Base-by-base conservation (phyloP, 208 protist genomes). In the Vickermania spadyakhi region DNA sequence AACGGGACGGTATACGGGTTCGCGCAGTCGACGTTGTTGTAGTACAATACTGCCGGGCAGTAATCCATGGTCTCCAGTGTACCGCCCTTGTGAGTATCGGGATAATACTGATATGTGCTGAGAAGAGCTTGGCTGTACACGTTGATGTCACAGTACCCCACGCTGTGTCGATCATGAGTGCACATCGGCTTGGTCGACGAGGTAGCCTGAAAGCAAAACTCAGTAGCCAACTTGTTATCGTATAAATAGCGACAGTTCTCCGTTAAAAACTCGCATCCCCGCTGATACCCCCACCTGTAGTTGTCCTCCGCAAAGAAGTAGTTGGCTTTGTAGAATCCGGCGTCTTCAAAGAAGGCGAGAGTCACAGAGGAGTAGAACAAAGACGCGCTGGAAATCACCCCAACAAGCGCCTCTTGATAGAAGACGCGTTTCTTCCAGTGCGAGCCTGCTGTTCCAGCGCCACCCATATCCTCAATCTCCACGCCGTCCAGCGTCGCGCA, bases 341-440 rank as follows among this genome's bases (percentile, higher is more conserved):
- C 54, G 65, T 95, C 87, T 26, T 91, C 63, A 45, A 97, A 86
- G 1, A 71, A 27, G 1, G 89, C 72, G 52, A 97, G 62, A 18
- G 93, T 97, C 2, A 97, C 58, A 3, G 64, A 64, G 13, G 60
- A 87, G 68, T 81, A 87, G 61, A 64, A 92, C 21, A 26, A 69
- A 29, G 36, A 45, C 31, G 14, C 3, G 0, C 2, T 3, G 18
- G 58, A 58, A 7, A 58, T 58, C 4, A 61, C 67, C 5, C 76
- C 56, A 87, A 97, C 96, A 28, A 93, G 60, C 11, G 36, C 36
- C 62, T 97, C 93, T 30, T 96, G 79, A 36, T 69, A 67, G 14
- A 85, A 76, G 41, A 84, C 80, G 58, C 81, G 69, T 22, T 72
- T 64, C 72, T 94, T 84, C 90, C 92, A 97, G 75, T 97, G 89